These are phyloP conservation scores for Microdochium paspali DNA, from an alignment of 2,329 filamentous ascomycete species.

Conservation along the genomic window DNA sequence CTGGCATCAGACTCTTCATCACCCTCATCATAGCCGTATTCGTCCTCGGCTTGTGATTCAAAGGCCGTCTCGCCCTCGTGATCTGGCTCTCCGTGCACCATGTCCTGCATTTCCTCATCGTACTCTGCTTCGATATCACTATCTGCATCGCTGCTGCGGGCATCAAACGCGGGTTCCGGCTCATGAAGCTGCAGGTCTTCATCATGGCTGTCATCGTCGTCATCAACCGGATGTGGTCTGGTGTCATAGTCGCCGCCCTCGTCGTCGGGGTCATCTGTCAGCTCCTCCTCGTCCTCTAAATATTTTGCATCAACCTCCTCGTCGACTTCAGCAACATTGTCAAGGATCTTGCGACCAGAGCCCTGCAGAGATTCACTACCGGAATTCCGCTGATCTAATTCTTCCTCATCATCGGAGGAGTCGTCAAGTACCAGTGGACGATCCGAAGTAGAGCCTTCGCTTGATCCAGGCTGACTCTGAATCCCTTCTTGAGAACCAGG, in stretches of 20 bases:
- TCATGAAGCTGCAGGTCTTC: neutral
- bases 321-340: slow-evolving; percentile 12
- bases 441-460: slow-evolving; percentile 13
- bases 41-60: slow-evolving; percentile 5
- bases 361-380: neutral
- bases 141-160: neutral
- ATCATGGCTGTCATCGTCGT: slow-evolving; percentile 9
- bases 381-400: neutral
- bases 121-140: slow-evolving; percentile 1
- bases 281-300: slow-evolving; percentile 7
- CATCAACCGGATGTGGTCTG: slow-evolving; percentile 19
- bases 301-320: slow-evolving; percentile 11
- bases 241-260: slow-evolving; percentile 19
- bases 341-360: slow-evolving; percentile 3
- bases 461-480: neutral
- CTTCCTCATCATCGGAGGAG: slow-evolving; percentile 13
- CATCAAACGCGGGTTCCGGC: neutral
- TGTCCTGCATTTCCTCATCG: neutral
- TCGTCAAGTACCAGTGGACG: slow-evolving; percentile 19
- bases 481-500: neutral
- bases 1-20: slow-evolving; percentile 8
- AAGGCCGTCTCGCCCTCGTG: slow-evolving; percentile 7
- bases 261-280: slow-evolving; percentile 6
- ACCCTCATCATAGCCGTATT: slow-evolving; percentile 6
- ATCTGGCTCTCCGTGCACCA: neutral